Base-by-base conservation (phyloP, 2,329 filamentous ascomycete species). In the Scopulariopsis brevicaulis region DNA sequence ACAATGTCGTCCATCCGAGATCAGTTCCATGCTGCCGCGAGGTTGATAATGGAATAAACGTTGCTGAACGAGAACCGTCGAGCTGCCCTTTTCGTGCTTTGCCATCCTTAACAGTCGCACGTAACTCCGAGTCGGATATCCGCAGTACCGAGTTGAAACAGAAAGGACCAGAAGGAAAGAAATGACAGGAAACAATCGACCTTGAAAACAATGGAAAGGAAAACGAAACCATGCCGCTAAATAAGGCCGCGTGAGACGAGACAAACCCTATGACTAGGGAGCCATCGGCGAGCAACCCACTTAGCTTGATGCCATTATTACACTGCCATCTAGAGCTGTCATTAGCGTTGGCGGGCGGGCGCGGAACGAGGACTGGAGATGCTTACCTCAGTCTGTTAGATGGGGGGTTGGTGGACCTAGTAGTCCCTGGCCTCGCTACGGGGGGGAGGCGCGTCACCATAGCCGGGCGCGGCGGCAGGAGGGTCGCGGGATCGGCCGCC, bases 401-500 rank as follows among this genome's bases (percentile, higher is more conserved):
- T 34, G 40, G 20, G 12, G 25, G 22, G 32, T 15, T 34, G 18
- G 34, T 37, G 20, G 12, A 24, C 43, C 34, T 57, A 57, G 34
- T 51, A 57, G 48, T 40, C 63, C 24, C 75, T 72, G 35, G 70
- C 68, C 63, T 76, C 74, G 46, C 72, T 70, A 59, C 75, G 73
- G 58, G 74, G 68, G 58, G 74, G 68, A 55, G 71, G 68, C 7
- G 55, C 22, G 48, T 57, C 55, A 2, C 48, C 34, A 34, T 57
- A 57, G 32, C 48, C 48, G 35, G 69, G 68, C 55, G 70, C 67
- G 51, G 67, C 68, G 40, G 68, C 63, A 53, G 70, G 69, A 43
- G 70, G 66, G 48, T 76, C 74, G 40, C 74, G 72, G 35, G 71
- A 65, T 59, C 73, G 73, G 50, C 69, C 64, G 58, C 69, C 65